A percentile compares a stretch with the other conserved stretches of the same genome.
Conservation (phyloP, 192 early-diverging fungal genomes). For the Backusella psychrophila region DNA sequence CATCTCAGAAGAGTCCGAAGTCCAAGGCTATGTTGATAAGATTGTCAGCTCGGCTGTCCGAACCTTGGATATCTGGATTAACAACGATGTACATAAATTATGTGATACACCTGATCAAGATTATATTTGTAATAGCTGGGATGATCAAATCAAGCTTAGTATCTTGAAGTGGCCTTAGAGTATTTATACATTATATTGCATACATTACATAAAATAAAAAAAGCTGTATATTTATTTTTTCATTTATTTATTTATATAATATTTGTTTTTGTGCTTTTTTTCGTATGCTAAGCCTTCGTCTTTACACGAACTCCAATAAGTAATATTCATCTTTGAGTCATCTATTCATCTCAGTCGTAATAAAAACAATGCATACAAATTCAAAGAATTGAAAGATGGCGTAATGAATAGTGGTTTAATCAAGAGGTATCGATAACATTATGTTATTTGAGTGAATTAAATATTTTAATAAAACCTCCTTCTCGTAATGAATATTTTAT, state of each 20-base stretch:
- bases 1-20: constrained; percentile 22
- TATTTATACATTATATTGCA: background rate
- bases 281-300: background rate
- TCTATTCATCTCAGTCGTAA: no score
- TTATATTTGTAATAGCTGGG: constrained; percentile 32
- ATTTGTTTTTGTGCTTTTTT: background rate
- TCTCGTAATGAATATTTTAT: no score
- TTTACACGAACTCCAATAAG: no score
- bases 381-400: no score
- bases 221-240: background rate
- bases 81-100: constrained; percentile 21
- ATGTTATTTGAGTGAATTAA: no score
- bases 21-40: constrained; percentile 15
- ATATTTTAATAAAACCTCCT: no score
- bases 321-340: no score
- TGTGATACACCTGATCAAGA: constrained; percentile 21
- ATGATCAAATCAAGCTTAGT: constrained; percentile 28
- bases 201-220: constrained; percentile 1
- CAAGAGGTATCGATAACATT: no score
- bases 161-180: constrained; percentile 38
- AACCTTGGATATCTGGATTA: constrained; percentile 22
- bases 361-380: no score
- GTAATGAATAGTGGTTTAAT: no score
- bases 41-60: constrained; percentile 20
- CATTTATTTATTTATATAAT: background rate